Percentiles rank a stretch among this genome's conserved stretches.
phyloP scores from a whole-genome alignment of 495 filamentous ascomycete species.

The Lasiosphaeria hispida region DNA sequence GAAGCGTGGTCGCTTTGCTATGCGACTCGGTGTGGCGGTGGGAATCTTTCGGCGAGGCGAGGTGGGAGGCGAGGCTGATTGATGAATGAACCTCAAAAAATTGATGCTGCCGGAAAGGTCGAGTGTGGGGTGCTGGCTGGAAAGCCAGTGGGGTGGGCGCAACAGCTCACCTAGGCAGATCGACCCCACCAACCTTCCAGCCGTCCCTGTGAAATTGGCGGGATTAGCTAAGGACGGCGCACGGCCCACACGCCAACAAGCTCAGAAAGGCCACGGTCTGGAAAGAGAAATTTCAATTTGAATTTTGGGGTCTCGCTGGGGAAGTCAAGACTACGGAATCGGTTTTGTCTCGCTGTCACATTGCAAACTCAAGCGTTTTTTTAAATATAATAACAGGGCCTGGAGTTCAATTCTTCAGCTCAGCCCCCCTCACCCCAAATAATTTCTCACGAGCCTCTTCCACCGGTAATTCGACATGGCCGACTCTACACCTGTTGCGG shows the following conservation, averaged over 20 bases:
- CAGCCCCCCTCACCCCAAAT: not conserved
- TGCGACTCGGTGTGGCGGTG: no score
- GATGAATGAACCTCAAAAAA: slow-evolving; percentile 1
- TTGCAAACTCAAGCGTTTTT: no score
- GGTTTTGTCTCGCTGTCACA: not conserved
- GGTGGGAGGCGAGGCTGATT: not conserved
- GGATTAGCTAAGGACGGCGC: not conserved
- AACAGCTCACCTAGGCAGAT: no score
- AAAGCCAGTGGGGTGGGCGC: not conserved
- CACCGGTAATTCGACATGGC: slow-evolving; percentile 35
- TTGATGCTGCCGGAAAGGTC: not conserved
- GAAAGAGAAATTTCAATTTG: not conserved
- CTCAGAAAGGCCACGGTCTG: not conserved
- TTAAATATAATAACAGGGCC: no score
- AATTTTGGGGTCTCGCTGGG: not conserved
- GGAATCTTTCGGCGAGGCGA: no score
- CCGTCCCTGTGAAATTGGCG: no score
- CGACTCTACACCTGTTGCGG: slow-evolving; percentile 39
- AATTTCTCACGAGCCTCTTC: slow-evolving; percentile 1
- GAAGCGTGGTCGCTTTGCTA: no score
- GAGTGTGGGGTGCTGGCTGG: not conserved
- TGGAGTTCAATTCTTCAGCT: not conserved
- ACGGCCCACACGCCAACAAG: slow-evolving; percentile 2
- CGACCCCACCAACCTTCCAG: not conserved
- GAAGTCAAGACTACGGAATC: not conserved